These are phyloP conservation scores for Penicillium decumbens DNA, from an alignment of 2,329 filamentous ascomycete genomes.

Conservation along the genomic window DNA sequence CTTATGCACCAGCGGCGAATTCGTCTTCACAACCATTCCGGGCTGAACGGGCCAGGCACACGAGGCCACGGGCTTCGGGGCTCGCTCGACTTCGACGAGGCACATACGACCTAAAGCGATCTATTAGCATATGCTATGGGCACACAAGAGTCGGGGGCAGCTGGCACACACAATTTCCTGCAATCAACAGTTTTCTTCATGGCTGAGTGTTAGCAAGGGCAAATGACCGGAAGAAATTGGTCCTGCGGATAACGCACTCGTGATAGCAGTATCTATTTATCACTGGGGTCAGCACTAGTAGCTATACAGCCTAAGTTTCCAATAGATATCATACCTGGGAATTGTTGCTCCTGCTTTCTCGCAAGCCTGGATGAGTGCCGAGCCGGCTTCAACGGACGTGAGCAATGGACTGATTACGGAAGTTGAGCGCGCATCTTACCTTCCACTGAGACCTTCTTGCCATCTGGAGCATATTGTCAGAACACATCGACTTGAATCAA, in stretches of 20 bases:
- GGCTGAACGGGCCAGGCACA: slow-evolving; percentile 98
- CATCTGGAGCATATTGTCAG: slow-evolving; percentile 58
- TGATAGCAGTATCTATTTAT: slow-evolving; percentile 86
- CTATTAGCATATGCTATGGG: neutral
- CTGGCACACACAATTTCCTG: slow-evolving; percentile 71
- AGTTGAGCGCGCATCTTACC: slow-evolving; percentile 51
- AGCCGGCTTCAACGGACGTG: slow-evolving; percentile 63
- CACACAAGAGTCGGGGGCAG: neutral
- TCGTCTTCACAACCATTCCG: slow-evolving; percentile 98
- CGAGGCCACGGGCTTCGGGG: slow-evolving; percentile 94
- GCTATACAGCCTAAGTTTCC: neutral
- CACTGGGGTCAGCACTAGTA: slow-evolving; percentile 31
- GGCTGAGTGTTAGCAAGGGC: slow-evolving; percentile 23
- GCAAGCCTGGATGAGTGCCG: slow-evolving; percentile 96
- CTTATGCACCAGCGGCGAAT: slow-evolving; percentile 94
- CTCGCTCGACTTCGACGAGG: slow-evolving; percentile 93
- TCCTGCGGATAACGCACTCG: slow-evolving; percentile 60
- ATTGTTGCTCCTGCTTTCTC: slow-evolving; percentile 92
- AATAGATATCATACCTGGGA: slow-evolving; percentile 60
- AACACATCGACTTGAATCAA: slow-evolving; percentile 53
- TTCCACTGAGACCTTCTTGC: slow-evolving; percentile 97
- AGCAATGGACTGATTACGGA: slow-evolving; percentile 18
- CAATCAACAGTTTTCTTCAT: slow-evolving; percentile 89
- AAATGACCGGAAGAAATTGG: slow-evolving; percentile 4
- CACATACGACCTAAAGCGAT: slow-evolving; percentile 70